phyloP scores from a whole-genome alignment of 2,329 filamentous ascomycete species.

The Trichoderma sp. region DNA sequence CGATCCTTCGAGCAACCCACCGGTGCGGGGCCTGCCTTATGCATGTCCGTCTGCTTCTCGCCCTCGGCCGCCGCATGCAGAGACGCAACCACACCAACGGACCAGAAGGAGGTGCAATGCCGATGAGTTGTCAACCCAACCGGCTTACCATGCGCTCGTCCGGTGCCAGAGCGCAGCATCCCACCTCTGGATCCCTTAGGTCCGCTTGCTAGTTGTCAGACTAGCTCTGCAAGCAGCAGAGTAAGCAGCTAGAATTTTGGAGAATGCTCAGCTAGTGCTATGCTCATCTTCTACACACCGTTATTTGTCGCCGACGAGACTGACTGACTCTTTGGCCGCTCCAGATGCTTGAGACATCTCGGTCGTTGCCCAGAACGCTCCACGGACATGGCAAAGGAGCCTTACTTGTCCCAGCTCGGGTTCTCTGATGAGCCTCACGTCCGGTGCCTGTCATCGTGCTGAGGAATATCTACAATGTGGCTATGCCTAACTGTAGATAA shows the following conservation, averaged over 20 bases:
- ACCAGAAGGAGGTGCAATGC: conserved; percentile 5
- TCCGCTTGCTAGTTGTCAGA: neutral
- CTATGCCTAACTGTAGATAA: neutral
- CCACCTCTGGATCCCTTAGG: neutral
- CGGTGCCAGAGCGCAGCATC: conserved; percentile 1
- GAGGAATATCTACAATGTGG: neutral
- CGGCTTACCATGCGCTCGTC: conserved; percentile 2
- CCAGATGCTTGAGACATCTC: neutral
- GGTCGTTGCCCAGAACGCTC: neutral
- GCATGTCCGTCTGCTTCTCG: conserved; percentile 12
- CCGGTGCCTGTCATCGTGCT: neutral
- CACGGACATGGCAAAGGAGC: neutral
- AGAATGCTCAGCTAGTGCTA: conserved; percentile 17
- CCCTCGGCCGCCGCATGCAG: neutral
- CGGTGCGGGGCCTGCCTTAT: conserved; percentile 12
- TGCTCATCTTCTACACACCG: conserved; percentile 19
- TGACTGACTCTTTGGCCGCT: conserved; percentile 8
- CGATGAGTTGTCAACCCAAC: conserved; percentile 23
- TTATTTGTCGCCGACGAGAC: conserved; percentile 5
- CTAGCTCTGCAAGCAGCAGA: neutral
- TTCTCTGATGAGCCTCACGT: neutral
- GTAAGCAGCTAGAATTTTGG: conserved; percentile 19
- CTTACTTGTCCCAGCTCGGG: conserved; percentile 2
- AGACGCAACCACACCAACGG: conserved; percentile 9
- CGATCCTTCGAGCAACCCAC: conserved; percentile 18